phyloP scores from a whole-genome alignment of 2,329 filamentous ascomycete species.

The Magnaporthales sp. region DNA sequence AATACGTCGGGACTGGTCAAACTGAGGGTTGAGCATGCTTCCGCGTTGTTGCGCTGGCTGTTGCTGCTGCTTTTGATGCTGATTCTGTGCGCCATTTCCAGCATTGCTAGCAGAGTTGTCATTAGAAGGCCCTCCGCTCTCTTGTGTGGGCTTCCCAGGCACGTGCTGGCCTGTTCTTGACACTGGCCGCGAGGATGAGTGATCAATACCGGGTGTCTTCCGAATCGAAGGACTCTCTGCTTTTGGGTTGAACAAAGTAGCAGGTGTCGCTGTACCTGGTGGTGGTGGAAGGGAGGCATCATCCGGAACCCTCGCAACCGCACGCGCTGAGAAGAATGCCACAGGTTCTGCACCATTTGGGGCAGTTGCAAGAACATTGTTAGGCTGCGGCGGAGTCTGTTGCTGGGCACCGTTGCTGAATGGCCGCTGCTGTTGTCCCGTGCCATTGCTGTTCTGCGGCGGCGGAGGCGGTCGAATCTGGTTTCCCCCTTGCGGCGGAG shows the following conservation, averaged over 20 bases:
- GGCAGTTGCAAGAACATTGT: slow-evolving; percentile 7
- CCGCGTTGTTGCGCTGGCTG: slow-evolving; percentile 16
- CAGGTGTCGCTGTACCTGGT: slow-evolving; percentile 29
- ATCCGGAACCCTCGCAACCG: slow-evolving; percentile 48
- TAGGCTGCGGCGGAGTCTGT: slow-evolving; percentile 17
- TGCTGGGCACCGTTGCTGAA: slow-evolving; percentile 6
- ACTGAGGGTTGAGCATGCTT: slow-evolving; percentile 41
- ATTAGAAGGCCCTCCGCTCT: slow-evolving; percentile 13
- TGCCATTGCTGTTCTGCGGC: slow-evolving; percentile 12
- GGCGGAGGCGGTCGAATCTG: slow-evolving; percentile 10
- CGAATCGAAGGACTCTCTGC: slow-evolving; percentile 77
- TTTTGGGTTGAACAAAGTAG: slow-evolving; percentile 61
- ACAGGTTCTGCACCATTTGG: slow-evolving; percentile 29
- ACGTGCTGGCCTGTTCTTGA: slow-evolving; percentile 47
- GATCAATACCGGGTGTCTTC: slow-evolving; percentile 82
- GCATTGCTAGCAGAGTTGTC: slow-evolving; percentile 4
- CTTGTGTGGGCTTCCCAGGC: slow-evolving; percentile 21
- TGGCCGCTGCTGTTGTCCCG: slow-evolving; percentile 10
- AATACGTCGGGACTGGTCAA: slow-evolving; percentile 48
- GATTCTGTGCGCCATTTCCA: slow-evolving; percentile 2
- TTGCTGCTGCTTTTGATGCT: background rate
- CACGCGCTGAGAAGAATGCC: slow-evolving; percentile 64
- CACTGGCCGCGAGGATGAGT: slow-evolving; percentile 67
- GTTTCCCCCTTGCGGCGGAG: slow-evolving; percentile 7
- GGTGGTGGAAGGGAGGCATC: slow-evolving; percentile 29